A percentile compares a stretch with the other conserved stretches of the same genome.
Evolutionary conservation across 2,329 filamentous ascomycete species (phyloP).

Genomic region (Gaeumannomyces tritici): DNA sequence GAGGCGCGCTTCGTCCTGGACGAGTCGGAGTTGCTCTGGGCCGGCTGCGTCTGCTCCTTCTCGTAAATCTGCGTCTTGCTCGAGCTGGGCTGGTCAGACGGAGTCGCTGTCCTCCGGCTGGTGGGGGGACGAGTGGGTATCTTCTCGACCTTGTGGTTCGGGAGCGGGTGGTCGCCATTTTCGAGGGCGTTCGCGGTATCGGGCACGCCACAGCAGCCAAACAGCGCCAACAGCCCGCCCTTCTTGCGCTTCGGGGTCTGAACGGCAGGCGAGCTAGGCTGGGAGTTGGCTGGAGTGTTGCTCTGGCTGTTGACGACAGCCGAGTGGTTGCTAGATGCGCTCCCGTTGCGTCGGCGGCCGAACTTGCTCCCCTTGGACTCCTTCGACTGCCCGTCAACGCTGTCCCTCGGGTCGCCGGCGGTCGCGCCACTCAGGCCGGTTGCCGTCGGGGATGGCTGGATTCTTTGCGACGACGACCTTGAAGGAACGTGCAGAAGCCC

Average conservation of each 20-base stretch:
- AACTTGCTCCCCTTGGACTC: slow-evolving; percentile 56
- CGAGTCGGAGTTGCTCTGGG: slow-evolving; percentile 22
- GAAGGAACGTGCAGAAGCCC: slow-evolving; percentile 49
- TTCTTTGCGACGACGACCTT: slow-evolving; percentile 51
- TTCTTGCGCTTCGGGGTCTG: slow-evolving; percentile 44
- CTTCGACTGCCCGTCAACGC: slow-evolving; percentile 54
- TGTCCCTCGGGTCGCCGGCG: slow-evolving; percentile 49
- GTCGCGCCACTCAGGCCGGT: slow-evolving; percentile 52
- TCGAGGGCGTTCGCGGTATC: slow-evolving; percentile 47
- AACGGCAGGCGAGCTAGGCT: slow-evolving; percentile 40
- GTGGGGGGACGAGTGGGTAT: slow-evolving; percentile 44
- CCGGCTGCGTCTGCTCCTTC: slow-evolving; percentile 28
- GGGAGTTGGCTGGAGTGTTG: slow-evolving; percentile 37
- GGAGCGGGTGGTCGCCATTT: slow-evolving; percentile 42
- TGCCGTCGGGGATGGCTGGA: slow-evolving; percentile 48
- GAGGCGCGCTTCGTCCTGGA: slow-evolving; percentile 34
- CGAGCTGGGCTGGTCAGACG: slow-evolving; percentile 35
- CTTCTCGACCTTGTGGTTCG: slow-evolving; percentile 46
- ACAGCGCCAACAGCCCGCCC: slow-evolving; percentile 46
- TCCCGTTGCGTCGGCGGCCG: slow-evolving; percentile 55
- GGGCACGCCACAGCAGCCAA: slow-evolving; percentile 58
- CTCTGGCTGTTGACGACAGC: slow-evolving; percentile 42
- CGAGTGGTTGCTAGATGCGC: slow-evolving; percentile 55
- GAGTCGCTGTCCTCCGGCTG: slow-evolving; percentile 42
- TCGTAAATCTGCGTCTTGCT: slow-evolving; percentile 35